phyloP scores from a whole-genome alignment of 2,329 filamentous ascomycete species.

The Fusarium sp. region DNA sequence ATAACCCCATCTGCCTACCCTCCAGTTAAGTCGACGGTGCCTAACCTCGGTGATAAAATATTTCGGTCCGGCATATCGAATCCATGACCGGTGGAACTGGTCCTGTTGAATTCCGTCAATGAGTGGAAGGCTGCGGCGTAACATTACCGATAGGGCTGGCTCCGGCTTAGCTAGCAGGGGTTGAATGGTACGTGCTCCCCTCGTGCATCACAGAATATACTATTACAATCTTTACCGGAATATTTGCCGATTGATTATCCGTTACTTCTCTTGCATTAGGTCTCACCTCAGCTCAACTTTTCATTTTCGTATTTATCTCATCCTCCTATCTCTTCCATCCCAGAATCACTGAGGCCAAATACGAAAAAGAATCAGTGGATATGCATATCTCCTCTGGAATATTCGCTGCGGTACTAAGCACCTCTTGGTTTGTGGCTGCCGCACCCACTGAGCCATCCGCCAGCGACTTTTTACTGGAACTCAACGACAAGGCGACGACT shows the following conservation, averaged over 20 bases:
- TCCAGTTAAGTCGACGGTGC: neutral
- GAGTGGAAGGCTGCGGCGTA: neutral
- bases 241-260: no score
- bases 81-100: neutral
- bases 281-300: no score
- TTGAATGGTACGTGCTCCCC: no score
- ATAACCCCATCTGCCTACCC: neutral
- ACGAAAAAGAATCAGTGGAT: neutral
- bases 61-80: neutral
- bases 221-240: no score
- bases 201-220: no score
- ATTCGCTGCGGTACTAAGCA: neutral
- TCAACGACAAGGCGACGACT: neutral
- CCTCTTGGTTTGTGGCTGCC: neutral
- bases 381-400: slow-evolving; percentile 4
- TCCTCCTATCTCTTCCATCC: fast-evolving
- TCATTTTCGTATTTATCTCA: fast-evolving
- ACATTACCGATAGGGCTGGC: neutral
- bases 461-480: neutral
- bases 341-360: no score
- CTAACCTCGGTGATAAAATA: neutral
- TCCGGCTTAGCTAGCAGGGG: neutral
- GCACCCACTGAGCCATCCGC: slow-evolving; percentile 1
- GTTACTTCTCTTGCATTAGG: no score
- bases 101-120: no score